These are phyloP conservation scores for Neofusicoccum cordaticola DNA, from an alignment of 2,329 filamentous ascomycete genomes.

Conservation along the genomic window DNA sequence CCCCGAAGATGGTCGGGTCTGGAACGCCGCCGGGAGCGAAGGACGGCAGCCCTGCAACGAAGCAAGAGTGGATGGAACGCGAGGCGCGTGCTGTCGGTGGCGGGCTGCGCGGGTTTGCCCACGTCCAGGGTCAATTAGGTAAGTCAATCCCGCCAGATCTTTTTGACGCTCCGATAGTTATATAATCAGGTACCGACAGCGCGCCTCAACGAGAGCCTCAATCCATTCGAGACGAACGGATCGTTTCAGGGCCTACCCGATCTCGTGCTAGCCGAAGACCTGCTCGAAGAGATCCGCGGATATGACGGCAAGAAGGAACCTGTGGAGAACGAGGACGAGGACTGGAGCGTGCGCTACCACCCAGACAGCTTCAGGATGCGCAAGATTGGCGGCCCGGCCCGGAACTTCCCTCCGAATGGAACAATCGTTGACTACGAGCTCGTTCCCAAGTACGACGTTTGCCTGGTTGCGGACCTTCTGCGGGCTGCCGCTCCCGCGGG, in stretches of 20 bases:
- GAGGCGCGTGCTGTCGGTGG: conserved; percentile 6
- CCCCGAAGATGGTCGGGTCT: not conserved
- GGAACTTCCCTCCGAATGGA: not conserved
- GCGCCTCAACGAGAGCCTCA: conserved; percentile 9
- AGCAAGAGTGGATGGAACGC: conserved; percentile 11
- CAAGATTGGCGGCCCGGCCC: conserved; percentile 5
- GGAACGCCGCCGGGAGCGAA: not conserved
- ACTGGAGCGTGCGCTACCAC: conserved; percentile 5
- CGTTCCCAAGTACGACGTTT: not conserved
- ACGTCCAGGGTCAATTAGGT: not conserved
- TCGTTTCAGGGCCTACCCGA: conserved; percentile 1
- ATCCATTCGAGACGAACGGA: conserved; percentile 2
- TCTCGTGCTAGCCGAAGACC: conserved; percentile 13
- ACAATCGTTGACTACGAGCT: conserved; percentile 2
- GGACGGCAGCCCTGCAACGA: not conserved
- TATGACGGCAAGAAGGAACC: conserved; percentile 2
- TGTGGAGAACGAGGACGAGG: not conserved
- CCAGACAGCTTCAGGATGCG: conserved; percentile 4
- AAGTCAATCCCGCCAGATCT: not conserved
- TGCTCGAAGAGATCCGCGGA: conserved; percentile 4
- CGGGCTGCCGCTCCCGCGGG: not conserved
- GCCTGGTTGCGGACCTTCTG: not conserved
- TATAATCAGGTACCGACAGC: not conserved
- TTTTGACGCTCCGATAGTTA: not conserved
- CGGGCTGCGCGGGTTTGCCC: not conserved